Percentiles rank a stretch among this genome's conserved stretches.
phyloP scores from a whole-genome alignment of 2,329 filamentous ascomycete species.

The Graphilbum ipis-grandicollis region DNA sequence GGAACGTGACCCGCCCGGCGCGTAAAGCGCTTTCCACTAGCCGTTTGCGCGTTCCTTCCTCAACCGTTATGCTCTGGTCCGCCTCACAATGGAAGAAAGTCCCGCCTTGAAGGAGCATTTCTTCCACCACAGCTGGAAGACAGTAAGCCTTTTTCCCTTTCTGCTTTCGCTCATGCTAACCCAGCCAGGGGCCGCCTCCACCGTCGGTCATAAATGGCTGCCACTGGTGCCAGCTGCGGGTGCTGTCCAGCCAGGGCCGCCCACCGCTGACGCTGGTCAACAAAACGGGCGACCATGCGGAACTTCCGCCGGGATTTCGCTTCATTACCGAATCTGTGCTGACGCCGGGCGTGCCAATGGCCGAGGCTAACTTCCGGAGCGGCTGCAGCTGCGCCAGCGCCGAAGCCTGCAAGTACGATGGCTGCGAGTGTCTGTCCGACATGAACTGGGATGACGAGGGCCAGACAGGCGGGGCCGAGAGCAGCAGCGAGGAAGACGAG shows the following conservation, averaged over 20 bases:
- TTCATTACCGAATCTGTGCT: conserved; percentile 51
- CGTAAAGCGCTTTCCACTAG: no score
- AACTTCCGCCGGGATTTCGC: conserved; percentile 43
- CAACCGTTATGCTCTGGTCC: no score
- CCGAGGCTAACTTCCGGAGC: conserved; percentile 42
- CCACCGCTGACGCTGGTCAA: conserved; percentile 49
- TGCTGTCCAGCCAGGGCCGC: conserved; percentile 28
- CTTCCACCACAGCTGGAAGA: conserved; percentile 9
- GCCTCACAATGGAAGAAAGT: conserved; percentile 7
- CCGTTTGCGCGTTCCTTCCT: no score
- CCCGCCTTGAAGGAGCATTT: conserved; percentile 6
- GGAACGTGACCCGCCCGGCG: no score
- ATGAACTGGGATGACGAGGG: conserved; percentile 33
- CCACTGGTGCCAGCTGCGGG: conserved; percentile 43
- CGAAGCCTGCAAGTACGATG: conserved; percentile 47
- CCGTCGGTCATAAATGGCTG: conserved; percentile 20
- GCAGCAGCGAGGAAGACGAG: neutral
- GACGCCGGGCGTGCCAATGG: conserved; percentile 38
- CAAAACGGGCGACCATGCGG: conserved; percentile 30
- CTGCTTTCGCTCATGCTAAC: neutral
- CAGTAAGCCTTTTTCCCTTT: conserved; percentile 1
- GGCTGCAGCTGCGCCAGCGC: conserved; percentile 51
- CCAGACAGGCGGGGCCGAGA: conserved; percentile 15
- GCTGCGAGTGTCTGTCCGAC: conserved; percentile 48
- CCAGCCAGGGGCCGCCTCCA: conserved; percentile 7